Base-by-base conservation (phyloP, 345 rosid genomes). In the Eucalyptus tenuipes region DNA sequence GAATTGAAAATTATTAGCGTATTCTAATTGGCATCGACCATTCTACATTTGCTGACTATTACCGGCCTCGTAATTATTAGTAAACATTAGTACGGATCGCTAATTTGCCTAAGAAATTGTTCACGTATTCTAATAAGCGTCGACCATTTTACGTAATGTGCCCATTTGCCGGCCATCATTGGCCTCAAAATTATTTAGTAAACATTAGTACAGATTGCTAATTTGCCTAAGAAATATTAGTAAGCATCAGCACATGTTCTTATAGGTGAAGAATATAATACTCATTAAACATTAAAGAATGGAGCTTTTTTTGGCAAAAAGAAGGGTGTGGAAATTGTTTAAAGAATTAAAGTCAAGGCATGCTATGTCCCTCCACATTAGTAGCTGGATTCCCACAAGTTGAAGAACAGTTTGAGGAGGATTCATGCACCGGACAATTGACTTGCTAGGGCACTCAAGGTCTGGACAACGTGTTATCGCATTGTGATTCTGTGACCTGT, bases 1-100 rank as follows among this genome's bases (percentile, higher is more conserved):
- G 18, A 52, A 52, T 52, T 1, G 4, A 18, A 18, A 52, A 7
- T 1, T 18, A 18, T 18, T 52, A 0, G 0, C 4, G 1, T 52
- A 18, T 18, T 18, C 2, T 17, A 18, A 52, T 52, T 0, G 10
- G 55, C 52, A 49, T 49, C 18, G 0, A 49, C 20, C 18, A 6
- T 49, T 49, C 7, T 49, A 49, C 7, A 49, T 49, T 14, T 49
- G 50, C 50, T 2, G 3, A 49, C 3, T 6, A 49, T 49, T 2
- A 49, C 7, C 1, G 7, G 18, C 18, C 52, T 49, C 52, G 2
- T 49, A 49, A 49, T 49, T 49, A 49, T 49, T 0, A 6, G 1
- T 49, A 49, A 15, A 49, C 0, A 49, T 49, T 15, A 49, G 18
- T 15, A 49, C 0, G 4, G 57, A 52, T 52, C 0, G 10, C 24